A percentile compares a stretch with the other conserved stretches of the same genome.
Evolutionary conservation across 331 rosid genomes (phyloP).

Genomic region (Quercus lobata): DNA sequence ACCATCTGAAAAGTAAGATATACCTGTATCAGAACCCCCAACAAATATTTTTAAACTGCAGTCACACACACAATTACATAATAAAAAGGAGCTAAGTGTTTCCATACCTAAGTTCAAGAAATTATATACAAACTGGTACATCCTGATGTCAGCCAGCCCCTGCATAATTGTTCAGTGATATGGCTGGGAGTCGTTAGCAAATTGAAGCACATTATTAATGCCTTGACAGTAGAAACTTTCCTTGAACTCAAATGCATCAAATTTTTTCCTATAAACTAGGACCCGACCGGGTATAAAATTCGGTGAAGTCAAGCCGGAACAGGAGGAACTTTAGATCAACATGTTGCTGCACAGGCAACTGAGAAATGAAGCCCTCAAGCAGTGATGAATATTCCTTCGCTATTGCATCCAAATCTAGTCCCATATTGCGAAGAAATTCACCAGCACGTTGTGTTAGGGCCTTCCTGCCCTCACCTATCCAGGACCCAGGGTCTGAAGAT

Average conservation of each 20-base stretch:
- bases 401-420: conserved; percentile 72
- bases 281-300: conserved; percentile 67
- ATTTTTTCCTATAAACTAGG: conserved; percentile 42
- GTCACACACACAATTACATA: background rate
- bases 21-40: conserved; percentile 18
- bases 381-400: conserved; percentile 78
- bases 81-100: conserved; percentile 10
- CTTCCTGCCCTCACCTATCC: conserved; percentile 87
- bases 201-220: conserved; percentile 29
- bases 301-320: conserved; percentile 94
- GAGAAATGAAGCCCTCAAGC: conserved; percentile 86
- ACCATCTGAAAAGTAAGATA: conserved; percentile 24
- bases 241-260: conserved; percentile 19
- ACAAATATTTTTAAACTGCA: background rate
- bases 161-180: conserved; percentile 28
- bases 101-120: conserved; percentile 52
- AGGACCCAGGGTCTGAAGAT: conserved; percentile 58
- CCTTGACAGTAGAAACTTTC: conserved; percentile 19
- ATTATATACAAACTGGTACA: conserved; percentile 28
- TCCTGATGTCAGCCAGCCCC: conserved; percentile 41
- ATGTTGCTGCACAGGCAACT: conserved; percentile 93
- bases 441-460: conserved; percentile 84
- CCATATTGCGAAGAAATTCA: conserved; percentile 76
- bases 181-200: conserved; percentile 22
- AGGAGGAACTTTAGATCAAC: conserved; percentile 94